Conservation (phyloP, 495 filamentous ascomycete species). For the Ramalina intermedia region DNA sequence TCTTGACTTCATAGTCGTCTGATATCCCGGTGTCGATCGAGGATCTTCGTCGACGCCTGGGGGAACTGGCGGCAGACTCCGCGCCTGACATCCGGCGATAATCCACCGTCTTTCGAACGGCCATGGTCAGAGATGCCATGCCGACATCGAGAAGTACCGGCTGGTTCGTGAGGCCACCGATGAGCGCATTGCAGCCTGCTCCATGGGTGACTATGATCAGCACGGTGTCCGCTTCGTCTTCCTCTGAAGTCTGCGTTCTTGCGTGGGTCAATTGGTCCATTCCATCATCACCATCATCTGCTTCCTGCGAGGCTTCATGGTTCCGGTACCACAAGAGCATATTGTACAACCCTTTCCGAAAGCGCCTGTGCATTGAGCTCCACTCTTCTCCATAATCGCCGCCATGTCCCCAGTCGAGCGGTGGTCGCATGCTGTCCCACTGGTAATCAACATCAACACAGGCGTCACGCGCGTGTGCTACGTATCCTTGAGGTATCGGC, state of each 20-base stretch:
- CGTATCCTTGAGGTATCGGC: constrained; percentile 75
- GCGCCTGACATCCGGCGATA: constrained; percentile 17
- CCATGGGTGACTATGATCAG: constrained; percentile 91
- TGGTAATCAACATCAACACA: constrained; percentile 78
- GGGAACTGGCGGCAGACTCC: constrained; percentile 13
- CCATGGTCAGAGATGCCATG: constrained; percentile 84
- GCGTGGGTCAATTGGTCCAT: constrained; percentile 10
- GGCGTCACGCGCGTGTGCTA: constrained; percentile 80
- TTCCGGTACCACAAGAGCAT: constrained; percentile 72
- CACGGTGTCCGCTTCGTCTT: constrained; percentile 40
- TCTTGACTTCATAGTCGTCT: constrained; percentile 60
- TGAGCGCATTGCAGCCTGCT: constrained; percentile 93
- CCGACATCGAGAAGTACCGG: constrained; percentile 80
- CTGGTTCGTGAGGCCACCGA: constrained; percentile 77
- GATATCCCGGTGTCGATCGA: constrained; percentile 26
- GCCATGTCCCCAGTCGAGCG: constrained; percentile 69
- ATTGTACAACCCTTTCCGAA: constrained; percentile 57
- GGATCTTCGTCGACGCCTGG: constrained; percentile 13
- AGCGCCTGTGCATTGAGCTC: constrained; percentile 83
- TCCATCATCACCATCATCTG: constrained; percentile 22
- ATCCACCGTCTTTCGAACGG: constrained; percentile 45
- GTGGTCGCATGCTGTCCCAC: constrained; percentile 80
- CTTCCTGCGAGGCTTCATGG: constrained; percentile 28
- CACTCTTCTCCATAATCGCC: constrained; percentile 88
- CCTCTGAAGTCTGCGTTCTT: constrained; percentile 6